phyloP scores from a whole-genome alignment of 495 filamentous ascomycete species.

The Halenospora varia region DNA sequence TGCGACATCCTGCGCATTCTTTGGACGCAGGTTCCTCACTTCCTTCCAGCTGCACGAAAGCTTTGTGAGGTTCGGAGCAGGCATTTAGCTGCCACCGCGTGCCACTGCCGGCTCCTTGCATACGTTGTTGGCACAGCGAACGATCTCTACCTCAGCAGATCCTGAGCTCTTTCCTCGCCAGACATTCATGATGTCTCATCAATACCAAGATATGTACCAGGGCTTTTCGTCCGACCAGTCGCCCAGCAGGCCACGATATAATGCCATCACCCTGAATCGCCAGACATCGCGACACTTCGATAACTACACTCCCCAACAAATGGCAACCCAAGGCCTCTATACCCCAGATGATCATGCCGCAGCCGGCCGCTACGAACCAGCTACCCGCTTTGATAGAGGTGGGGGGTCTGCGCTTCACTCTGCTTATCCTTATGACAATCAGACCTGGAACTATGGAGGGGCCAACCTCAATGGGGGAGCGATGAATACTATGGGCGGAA shows the following conservation, averaged over 20 bases:
- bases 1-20: conserved; percentile 10
- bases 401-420: conserved; percentile 26
- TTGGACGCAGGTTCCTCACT: conserved; percentile 4
- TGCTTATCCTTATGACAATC: conserved; percentile 39
- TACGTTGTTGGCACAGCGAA: conserved; percentile 28
- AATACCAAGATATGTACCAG: conserved; percentile 45
- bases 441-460: conserved; percentile 47
- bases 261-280: conserved; percentile 56
- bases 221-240: conserved; percentile 28
- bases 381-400: conserved; percentile 52
- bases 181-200: conserved; percentile 49
- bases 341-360: conserved; percentile 47
- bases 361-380: conserved; percentile 55
- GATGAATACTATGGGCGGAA: conserved; percentile 44
- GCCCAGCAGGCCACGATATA: conserved; percentile 41
- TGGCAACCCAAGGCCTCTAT: conserved; percentile 45
- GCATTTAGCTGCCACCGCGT: conserved; percentile 23
- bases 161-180: background rate
- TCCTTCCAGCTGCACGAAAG: conserved; percentile 19
- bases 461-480: conserved; percentile 38
- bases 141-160: conserved; percentile 14
- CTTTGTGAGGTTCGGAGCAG: conserved; percentile 19
- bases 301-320: conserved; percentile 49
- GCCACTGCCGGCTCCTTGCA: conserved; percentile 30
- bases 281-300: conserved; percentile 68